Evolutionary conservation across 192 early-diverging fungal species (phyloP), one percentile per base, ranked within the genome.

Genomic region (Globomyces pollinis-pini): DNA sequence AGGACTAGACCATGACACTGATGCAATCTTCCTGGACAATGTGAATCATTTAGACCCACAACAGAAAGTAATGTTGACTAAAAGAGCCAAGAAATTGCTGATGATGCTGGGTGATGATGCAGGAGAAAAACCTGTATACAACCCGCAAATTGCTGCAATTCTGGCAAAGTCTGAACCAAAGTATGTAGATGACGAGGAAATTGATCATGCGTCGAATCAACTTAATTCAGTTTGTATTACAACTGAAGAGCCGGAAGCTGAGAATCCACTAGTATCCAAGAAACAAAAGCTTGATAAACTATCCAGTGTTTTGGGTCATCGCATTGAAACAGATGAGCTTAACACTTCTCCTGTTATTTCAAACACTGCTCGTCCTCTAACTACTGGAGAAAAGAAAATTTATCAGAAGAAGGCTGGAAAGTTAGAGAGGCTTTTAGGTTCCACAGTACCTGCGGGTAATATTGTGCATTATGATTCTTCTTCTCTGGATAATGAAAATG

Each of bases 31-130:
- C 3, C 15, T 62, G 21, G 69, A 45, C 24, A 78, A 68, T 1
- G 57, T 45, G n/a, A 78, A 78, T 42, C 76, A 81, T 12, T 65
- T 87, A 47, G 61, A 74, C 6, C 30, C 70, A 7, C 73, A 74
- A 57, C 70, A 83, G 63, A 71, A 80, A n/a, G 66, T 75, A 15
- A 59, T 80, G 18, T 71, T 87, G 28, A 78, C 77, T 30, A 76
- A 76, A 16, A 66, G 84, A 12, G 73, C 71, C 26, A 76, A 79
- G 56, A 87, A 87, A 69, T 70, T 87, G 18, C 63, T 69, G 35
- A 75, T 65, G 4, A 59, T 85, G 38, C 38, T 87, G 35, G 86
- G 86, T 50, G 80, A 85, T 47, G 68, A 75, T 15, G 63, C 83
- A 1, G 76, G 77, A 39, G 75, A 78, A 51, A 38, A 36, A 26